These are phyloP conservation scores for Cucurbita pepo DNA, from an alignment of 306 rosid genomes.

Conservation along the genomic window DNA sequence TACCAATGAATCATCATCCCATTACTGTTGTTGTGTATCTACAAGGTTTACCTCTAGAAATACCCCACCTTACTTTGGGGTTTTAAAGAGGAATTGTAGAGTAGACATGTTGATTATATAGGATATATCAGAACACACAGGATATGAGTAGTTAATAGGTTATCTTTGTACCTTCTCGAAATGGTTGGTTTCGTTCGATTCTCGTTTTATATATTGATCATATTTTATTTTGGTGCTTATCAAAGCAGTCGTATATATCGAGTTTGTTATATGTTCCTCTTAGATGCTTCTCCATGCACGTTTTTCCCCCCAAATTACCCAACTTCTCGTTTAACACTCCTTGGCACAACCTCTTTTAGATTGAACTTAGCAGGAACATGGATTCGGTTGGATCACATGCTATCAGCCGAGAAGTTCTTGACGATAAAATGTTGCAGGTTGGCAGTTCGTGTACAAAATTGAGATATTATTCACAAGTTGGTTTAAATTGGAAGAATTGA, in stretches of 20 bases:
- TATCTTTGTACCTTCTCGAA: background rate
- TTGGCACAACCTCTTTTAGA: background rate
- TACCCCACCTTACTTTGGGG: background rate
- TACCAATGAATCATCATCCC: background rate
- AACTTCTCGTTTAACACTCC: background rate
- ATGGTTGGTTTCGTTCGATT: background rate
- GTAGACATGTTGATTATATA: background rate
- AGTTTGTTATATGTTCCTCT: background rate
- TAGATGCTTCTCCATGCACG: background rate
- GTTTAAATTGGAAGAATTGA: background rate
- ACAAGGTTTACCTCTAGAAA: background rate
- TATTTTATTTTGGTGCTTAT: background rate
- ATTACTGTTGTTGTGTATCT: background rate
- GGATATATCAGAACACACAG: background rate
- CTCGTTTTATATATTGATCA: background rate
- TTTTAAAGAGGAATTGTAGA: background rate
- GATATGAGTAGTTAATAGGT: background rate
- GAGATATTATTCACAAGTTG: background rate
- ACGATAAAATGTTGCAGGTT: too few species aligned
- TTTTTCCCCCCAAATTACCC: background rate
- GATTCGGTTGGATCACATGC: background rate
- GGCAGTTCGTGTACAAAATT: background rate
- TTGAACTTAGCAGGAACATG: background rate
- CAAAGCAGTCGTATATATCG: background rate
- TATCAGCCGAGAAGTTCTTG: background rate